Percentiles rank a stretch among this genome's conserved stretches.
phyloP scores from a whole-genome alignment of 2,329 filamentous ascomycete genomes.

The Fusarium clavum region DNA sequence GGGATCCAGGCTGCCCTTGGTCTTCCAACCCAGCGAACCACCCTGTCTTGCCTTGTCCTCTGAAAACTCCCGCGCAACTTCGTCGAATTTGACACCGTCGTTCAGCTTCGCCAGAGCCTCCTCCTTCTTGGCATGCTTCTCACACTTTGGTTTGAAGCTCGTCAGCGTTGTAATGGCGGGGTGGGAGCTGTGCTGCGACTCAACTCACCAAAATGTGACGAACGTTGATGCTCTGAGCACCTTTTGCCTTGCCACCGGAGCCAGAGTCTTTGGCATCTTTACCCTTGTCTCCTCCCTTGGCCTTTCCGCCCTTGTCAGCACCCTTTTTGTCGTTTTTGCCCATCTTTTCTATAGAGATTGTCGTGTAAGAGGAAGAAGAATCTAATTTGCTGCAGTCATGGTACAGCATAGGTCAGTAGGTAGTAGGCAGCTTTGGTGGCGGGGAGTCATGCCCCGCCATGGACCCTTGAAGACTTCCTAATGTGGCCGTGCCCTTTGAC shows the following conservation, averaged over 20 bases:
- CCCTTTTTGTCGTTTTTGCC: slow-evolving; percentile 57
- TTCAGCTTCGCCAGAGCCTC: slow-evolving; percentile 77
- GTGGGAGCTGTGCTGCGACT: neutral
- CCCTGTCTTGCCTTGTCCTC: slow-evolving; percentile 82
- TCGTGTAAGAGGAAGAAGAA: slow-evolving; percentile 19
- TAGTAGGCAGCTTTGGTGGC: slow-evolving; percentile 7
- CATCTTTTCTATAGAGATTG: slow-evolving; percentile 44
- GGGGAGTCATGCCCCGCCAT: slow-evolving; percentile 35
- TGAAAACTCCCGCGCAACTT: slow-evolving; percentile 77
- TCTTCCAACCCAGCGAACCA: slow-evolving; percentile 79
- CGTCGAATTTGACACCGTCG: slow-evolving; percentile 77
- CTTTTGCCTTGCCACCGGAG: slow-evolving; percentile 58
- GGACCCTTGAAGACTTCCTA: slow-evolving; percentile 26
- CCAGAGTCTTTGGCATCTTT: slow-evolving; percentile 50
- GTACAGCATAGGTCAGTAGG: neutral
- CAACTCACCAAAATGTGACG: slow-evolving; percentile 72
- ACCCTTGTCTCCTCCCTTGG: slow-evolving; percentile 33
- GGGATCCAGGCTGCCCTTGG: slow-evolving; percentile 72
- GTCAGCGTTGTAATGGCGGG: slow-evolving; percentile 18
- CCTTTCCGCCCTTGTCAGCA: slow-evolving; percentile 52
- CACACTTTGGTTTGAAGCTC: slow-evolving; percentile 61
- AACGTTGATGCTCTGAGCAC: slow-evolving; percentile 77
- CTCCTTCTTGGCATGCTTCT: slow-evolving; percentile 82
- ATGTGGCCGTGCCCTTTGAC: slow-evolving; percentile 1
- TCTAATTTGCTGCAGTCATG: neutral